These are phyloP conservation scores for Wickerhamomyces chambardii DNA, from an alignment of 805 yeast genomes.

Conservation along the genomic window DNA sequence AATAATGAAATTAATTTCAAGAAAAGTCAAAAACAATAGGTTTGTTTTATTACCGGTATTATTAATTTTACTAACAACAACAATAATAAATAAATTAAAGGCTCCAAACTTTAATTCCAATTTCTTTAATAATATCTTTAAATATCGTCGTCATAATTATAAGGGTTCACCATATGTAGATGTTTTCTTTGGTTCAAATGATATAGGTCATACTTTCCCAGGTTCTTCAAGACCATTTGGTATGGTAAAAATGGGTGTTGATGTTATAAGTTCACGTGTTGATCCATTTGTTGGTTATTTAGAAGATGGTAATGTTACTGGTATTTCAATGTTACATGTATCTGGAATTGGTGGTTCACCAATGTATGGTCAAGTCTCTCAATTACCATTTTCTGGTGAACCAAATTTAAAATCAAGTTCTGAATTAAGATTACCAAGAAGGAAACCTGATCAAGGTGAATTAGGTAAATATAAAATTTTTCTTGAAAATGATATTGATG, in stretches of 20 bases:
- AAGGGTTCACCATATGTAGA: constrained; percentile 11
- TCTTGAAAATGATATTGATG: constrained; percentile 13
- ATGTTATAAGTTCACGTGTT: constrained; percentile 16
- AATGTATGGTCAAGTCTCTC: constrained; percentile 24
- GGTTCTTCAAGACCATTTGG: constrained; percentile 28
- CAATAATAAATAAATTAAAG: no score
- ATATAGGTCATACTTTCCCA: constrained; percentile 26
- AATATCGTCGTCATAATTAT: no score
- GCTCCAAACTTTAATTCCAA: no score
- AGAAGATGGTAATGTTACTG: constrained; percentile 21
- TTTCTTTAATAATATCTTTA: no score
- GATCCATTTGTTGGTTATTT: constrained; percentile 27
- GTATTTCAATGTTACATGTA: constrained; percentile 28
- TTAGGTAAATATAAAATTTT: constrained; percentile 20
- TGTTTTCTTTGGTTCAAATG: constrained; percentile 25
- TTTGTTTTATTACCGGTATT: no score
- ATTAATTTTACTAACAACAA: no score
- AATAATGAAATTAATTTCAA: no score
- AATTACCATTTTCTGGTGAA: constrained; percentile 18
- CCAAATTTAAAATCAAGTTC: no score
- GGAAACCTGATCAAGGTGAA: constrained; percentile 12
- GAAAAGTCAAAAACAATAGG: no score
- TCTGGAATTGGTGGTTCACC: constrained; percentile 32
- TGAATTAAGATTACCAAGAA: no score
- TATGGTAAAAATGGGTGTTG: constrained; percentile 28